phyloP scores from a whole-genome alignment of 208 protist genomes.

The Crithidia expoeki region DNA sequence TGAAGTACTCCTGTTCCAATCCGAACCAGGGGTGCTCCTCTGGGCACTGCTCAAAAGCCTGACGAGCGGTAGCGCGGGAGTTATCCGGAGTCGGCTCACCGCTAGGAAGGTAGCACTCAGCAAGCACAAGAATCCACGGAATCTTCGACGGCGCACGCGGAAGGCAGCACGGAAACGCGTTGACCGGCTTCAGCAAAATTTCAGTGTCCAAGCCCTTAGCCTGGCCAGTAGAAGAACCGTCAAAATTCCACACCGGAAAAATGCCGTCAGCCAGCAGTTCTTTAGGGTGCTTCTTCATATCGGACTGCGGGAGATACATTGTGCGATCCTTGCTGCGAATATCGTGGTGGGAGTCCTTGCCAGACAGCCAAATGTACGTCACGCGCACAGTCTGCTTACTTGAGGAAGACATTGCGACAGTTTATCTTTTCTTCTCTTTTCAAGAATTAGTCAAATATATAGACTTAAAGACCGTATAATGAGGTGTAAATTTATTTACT shows the following conservation, averaged over 20 bases:
- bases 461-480: neutral
- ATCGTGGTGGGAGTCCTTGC: slow-evolving; percentile 83
- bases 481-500: neutral
- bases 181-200: slow-evolving; percentile 91
- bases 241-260: slow-evolving; percentile 98
- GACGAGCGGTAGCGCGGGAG: slow-evolving; percentile 81
- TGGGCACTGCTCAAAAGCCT: slow-evolving; percentile 80
- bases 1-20: slow-evolving; percentile 87
- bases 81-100: slow-evolving; percentile 92
- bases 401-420: slow-evolving; percentile 32
- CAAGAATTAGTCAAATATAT: neutral
- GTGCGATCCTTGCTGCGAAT: slow-evolving; percentile 89
- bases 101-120: slow-evolving; percentile 94
- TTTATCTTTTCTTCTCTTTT: slow-evolving; percentile 25
- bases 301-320: slow-evolving; percentile 62
- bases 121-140: slow-evolving; percentile 84
- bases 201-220: slow-evolving; percentile 76
- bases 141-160: slow-evolving; percentile 78
- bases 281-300: slow-evolving; percentile 67
- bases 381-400: slow-evolving; percentile 60
- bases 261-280: slow-evolving; percentile 63
- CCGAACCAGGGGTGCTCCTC: slow-evolving; percentile 89
- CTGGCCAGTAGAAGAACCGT: slow-evolving; percentile 94
- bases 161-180: slow-evolving; percentile 77
- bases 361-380: slow-evolving; percentile 88